Evolutionary conservation across 2,329 filamentous ascomycete species (phyloP), one percentile per base, ranked within the genome.

Genomic region (Venturia aucupariae): DNA sequence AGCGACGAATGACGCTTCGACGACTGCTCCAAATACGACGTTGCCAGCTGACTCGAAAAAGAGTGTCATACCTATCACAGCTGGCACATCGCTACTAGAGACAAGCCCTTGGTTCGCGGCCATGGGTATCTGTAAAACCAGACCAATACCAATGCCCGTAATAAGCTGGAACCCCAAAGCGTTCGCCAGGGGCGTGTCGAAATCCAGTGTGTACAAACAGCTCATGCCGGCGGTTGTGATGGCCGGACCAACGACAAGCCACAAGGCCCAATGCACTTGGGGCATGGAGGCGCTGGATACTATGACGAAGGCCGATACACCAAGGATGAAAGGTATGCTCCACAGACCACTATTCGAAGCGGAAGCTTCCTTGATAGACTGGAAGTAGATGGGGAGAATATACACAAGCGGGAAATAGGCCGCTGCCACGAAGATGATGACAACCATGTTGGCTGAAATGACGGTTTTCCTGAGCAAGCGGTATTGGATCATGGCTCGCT

Each of bases 111-210:
- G 77, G 6, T 72, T 75, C 6, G 74, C 72, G 46, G 78, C 75
- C 65, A 75, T 73, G 15, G 73, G 73, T 39, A 77, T 72, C 60
- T 79, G 76, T n/a, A 78, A 70, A 38, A 69, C 70, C 7, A 76
- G 67, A 5, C 80, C 80, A 17, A 77, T 70, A 0, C 79, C 77
- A 2, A 76, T 69, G 24, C 79, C 81, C 3, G 74, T 64, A 2
- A 82, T 66, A 3, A 78, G 71, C 63, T 82, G 78, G 68, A 77
- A 82, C 13, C 79, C 80, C 22, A 81, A 76, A 79, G 78, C 81
- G 32, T 74, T 70, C 3, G 67, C 70, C 0, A 72, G 70, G 0
- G 74, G 67, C 2, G 78, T 77, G 44, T 69, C 67, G 1, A 75
- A 68, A 27, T 74, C 70, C 1, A 79, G 71, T 0, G 76, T 78